These are phyloP conservation scores for Exserohilum rostratum DNA, from an alignment of 2,329 filamentous ascomycete species.

Conservation along the genomic window DNA sequence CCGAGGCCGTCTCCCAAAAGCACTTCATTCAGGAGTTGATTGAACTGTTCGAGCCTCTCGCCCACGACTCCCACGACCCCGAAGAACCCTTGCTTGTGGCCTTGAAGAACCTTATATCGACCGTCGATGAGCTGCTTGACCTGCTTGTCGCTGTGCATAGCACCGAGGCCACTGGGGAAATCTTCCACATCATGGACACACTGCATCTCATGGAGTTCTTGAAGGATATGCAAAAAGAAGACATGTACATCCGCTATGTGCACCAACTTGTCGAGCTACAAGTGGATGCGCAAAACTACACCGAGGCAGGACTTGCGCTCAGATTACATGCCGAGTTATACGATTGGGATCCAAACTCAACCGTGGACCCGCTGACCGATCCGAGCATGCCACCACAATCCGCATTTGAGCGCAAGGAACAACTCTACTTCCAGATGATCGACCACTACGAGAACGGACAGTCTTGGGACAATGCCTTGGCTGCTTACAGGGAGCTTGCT, in stretches of 20 bases:
- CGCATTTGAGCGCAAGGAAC: conserved; percentile 90
- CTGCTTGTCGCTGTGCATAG: conserved; percentile 88
- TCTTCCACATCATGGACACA: conserved; percentile 84
- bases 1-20: conserved; percentile 89
- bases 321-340: conserved; percentile 92
- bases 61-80: conserved; percentile 64
- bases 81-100: conserved; percentile 78
- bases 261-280: conserved; percentile 87
- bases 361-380: conserved; percentile 70
- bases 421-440: conserved; percentile 92
- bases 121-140: conserved; percentile 88
- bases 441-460: conserved; percentile 93
- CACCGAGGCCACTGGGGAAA: conserved; percentile 73
- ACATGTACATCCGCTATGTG: conserved; percentile 95
- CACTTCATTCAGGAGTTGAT: conserved; percentile 87
- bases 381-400: conserved; percentile 82
- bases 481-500: conserved; percentile 88
- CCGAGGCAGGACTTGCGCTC: conserved; percentile 87
- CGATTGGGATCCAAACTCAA: conserved; percentile 79
- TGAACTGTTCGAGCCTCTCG: conserved; percentile 75
- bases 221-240: conserved; percentile 94
- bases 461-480: conserved; percentile 87
- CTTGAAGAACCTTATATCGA: conserved; percentile 78
- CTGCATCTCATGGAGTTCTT: conserved; percentile 94
- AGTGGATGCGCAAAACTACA: conserved; percentile 74